Conservation (phyloP, 2,329 filamentous ascomycete species). For the Mycosphaerella sp. region DNA sequence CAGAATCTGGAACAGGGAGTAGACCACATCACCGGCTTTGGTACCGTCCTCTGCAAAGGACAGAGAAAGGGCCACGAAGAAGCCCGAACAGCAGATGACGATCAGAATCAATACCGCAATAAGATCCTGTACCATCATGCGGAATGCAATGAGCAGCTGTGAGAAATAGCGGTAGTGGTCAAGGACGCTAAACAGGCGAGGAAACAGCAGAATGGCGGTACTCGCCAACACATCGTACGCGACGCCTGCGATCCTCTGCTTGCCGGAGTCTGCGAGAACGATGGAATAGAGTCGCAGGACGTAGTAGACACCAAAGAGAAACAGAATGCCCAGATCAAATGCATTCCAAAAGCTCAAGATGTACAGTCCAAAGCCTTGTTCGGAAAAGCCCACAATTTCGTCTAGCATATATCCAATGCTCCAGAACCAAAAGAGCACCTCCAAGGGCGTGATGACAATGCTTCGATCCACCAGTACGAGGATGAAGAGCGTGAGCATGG, state of each 20-base stretch:
- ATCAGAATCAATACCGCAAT: constrained; percentile 79
- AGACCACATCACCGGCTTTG: constrained; percentile 69
- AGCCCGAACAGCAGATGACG: constrained; percentile 82
- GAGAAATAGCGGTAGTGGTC: constrained; percentile 97
- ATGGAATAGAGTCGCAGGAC: constrained; percentile 83
- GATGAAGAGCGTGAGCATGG: constrained; percentile 77
- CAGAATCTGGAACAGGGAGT: constrained; percentile 84
- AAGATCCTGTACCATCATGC: constrained; percentile 87
- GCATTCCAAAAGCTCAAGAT: constrained; percentile 98
- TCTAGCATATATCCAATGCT: constrained; percentile 95
- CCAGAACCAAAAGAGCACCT: constrained; percentile 96
- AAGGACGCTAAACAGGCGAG: constrained; percentile 83
- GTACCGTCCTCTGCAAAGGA: constrained; percentile 62
- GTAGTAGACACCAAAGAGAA: constrained; percentile 83
- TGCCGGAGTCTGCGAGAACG: constrained; percentile 65
- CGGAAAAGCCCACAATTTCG: constrained; percentile 91
- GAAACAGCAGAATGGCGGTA: constrained; percentile 82
- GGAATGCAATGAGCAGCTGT: constrained; percentile 86
- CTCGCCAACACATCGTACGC: constrained; percentile 92
- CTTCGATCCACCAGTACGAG: constrained; percentile 73
- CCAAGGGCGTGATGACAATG: constrained; percentile 71
- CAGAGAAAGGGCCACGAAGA: constrained; percentile 89
- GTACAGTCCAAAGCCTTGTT: constrained; percentile 92
- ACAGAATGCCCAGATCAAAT: constrained; percentile 83
- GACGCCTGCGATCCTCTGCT: constrained; percentile 67